phyloP scores from a whole-genome alignment of 768 basidiomycete genomes.

The Agaricus blazei region DNA sequence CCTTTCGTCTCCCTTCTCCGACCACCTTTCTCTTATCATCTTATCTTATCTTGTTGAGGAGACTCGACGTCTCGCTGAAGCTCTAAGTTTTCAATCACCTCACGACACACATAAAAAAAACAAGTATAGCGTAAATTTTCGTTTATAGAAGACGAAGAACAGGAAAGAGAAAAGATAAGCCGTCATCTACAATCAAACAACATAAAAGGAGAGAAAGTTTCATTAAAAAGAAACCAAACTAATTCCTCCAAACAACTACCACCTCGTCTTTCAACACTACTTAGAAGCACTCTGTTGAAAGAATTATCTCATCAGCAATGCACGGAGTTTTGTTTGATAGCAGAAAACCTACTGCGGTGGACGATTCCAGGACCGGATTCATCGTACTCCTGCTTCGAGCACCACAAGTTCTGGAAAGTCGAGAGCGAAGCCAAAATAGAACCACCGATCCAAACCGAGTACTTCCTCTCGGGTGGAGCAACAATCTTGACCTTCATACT shows the following conservation, averaged over 20 bases:
- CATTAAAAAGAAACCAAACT: too few species aligned
- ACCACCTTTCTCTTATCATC: too few species aligned
- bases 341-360: slow-evolving; percentile 59
- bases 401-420: slow-evolving; percentile 98
- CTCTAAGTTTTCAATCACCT: neutral
- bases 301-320: neutral
- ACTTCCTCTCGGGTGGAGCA: slow-evolving; percentile 90
- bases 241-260: too few species aligned
- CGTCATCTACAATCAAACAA: too few species aligned
- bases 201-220: too few species aligned
- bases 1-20: too few species aligned
- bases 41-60: too few species aligned
- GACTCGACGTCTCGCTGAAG: too few species aligned
- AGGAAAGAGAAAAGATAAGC: too few species aligned
- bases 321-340: neutral
- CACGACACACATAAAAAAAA: neutral
- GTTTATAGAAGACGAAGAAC: too few species aligned
- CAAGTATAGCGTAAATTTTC: neutral
- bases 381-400: slow-evolving; percentile 90
- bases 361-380: slow-evolving; percentile 77
- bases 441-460: slow-evolving; percentile 94
- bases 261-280: neutral
- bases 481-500: slow-evolving; percentile 97
- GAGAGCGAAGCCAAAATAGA: slow-evolving; percentile 83
- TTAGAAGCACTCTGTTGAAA: slow-evolving; percentile 28